A percentile compares a stretch with the other conserved stretches of the same genome.
phyloP scores from a whole-genome alignment of 208 protist species.

The Balamuthia mandrillaris region DNA sequence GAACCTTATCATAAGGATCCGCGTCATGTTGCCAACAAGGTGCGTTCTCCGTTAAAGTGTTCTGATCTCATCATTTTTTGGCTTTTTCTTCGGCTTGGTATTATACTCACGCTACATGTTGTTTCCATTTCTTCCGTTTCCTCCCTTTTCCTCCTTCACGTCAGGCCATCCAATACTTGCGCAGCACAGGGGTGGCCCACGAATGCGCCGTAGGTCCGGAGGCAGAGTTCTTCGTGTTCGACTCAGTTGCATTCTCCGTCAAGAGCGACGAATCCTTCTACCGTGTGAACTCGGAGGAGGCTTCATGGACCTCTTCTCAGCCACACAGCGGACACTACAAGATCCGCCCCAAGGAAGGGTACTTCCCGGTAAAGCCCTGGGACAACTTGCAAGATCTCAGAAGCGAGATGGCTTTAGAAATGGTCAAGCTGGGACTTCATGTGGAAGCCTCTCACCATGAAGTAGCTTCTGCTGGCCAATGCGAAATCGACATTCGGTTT shows the following conservation, averaged over 20 bases:
- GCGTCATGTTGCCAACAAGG: background rate
- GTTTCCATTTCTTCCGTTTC: no score
- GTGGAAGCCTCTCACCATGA: background rate
- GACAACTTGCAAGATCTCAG: background rate
- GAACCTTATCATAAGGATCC: background rate
- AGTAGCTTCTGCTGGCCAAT: background rate
- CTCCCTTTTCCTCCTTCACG: no score
- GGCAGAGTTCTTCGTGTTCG: background rate
- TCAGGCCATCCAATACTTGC: background rate
- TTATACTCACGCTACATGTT: no score
- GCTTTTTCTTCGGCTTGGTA: no score
- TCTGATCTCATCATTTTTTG: no score
- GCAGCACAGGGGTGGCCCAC: background rate
- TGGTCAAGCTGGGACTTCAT: background rate
- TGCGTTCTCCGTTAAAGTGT: no score
- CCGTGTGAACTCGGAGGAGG: background rate
- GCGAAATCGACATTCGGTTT: background rate
- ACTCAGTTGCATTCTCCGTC: background rate
- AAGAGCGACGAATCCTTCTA: background rate
- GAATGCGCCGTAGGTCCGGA: background rate
- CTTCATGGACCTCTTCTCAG: background rate
- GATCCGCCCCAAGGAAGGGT: background rate
- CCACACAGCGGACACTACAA: background rate
- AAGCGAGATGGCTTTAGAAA: background rate
- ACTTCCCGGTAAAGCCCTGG: background rate